Percentiles rank a stretch among this genome's conserved stretches.
These are phyloP conservation scores for Picea glauca DNA, from an alignment of 75 land plant species.

Conservation along the genomic window DNA sequence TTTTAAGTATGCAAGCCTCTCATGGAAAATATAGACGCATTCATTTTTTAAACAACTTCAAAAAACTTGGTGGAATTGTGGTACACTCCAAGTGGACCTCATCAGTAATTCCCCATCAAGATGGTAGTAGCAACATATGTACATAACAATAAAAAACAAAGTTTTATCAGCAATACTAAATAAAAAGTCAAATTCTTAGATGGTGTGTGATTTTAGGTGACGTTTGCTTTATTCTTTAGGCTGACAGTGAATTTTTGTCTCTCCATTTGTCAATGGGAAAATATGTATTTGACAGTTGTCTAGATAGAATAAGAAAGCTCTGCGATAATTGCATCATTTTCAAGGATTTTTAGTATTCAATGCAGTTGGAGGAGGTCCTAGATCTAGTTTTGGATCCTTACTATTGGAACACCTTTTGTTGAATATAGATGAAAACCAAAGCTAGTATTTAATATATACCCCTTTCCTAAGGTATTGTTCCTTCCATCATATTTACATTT, in stretches of 20 bases:
- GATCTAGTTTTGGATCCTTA: conserved; percentile 38
- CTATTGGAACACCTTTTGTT: conserved; percentile 31
- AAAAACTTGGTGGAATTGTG: too few relatives aligned
- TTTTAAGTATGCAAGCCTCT: too few relatives aligned
- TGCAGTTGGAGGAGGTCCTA: conserved; percentile 38
- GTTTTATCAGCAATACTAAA: too few relatives aligned
- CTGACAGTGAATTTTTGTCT: not conserved
- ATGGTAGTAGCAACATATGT: too few relatives aligned
- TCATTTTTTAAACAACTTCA: too few relatives aligned
- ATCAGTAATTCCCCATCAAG: too few relatives aligned
- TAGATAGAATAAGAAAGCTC: conserved; percentile 33
- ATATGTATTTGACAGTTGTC: conserved; percentile 35
- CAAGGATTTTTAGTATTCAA: conserved; percentile 36
- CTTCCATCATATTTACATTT: not conserved
- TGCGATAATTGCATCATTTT: conserved; percentile 33
- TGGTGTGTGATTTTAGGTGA: not conserved
- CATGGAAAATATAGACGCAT: too few relatives aligned
- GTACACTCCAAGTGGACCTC: too few relatives aligned
- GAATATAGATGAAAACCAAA: conserved; percentile 29
- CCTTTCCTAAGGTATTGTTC: conserved; percentile 25
- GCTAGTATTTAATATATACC: conserved; percentile 23
- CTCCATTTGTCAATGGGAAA: conserved; percentile 25
- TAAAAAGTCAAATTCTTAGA: not conserved
- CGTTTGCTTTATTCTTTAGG: not conserved
- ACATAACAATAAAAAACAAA: too few relatives aligned